These are phyloP conservation scores for Laetiporus sulphureus DNA, from an alignment of 1,284 basidiomycete species.

Conservation along the genomic window DNA sequence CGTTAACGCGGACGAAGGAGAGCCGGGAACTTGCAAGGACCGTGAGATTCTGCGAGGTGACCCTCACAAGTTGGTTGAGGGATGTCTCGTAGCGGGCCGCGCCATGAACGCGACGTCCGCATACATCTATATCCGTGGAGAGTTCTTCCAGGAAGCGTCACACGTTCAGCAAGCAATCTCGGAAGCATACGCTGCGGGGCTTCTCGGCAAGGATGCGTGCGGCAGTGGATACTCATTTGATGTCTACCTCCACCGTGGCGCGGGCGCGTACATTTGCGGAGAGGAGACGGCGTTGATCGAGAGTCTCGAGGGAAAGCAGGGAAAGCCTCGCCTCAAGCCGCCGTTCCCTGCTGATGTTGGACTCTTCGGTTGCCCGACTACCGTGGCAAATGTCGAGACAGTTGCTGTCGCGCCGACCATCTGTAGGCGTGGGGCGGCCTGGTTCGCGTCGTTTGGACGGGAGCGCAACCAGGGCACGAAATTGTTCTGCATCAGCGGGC, in stretches of 20 bases:
- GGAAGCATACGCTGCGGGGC: conserved; percentile 91
- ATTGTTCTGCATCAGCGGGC: conserved; percentile 92
- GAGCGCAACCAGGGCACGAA: conserved; percentile 96
- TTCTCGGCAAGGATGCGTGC: conserved; percentile 91
- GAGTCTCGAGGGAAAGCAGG: conserved; percentile 95
- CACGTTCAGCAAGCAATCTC: conserved; percentile 93
- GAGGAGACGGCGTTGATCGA: conserved; percentile 99
- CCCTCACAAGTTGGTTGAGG: conserved; percentile 97
- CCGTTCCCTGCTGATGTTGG: conserved; percentile 99
- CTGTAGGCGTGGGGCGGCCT: conserved; percentile 83
- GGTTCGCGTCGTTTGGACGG: conserved; percentile 92
- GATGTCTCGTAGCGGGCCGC: conserved; percentile 96
- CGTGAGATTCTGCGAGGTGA: conserved; percentile 97
- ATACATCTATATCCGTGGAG: conserved; percentile 99
- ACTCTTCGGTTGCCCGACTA: conserved; percentile 93
- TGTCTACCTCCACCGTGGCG: conserved; percentile 95
- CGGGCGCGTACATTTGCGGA: conserved; percentile 97
- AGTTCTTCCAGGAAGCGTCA: conserved; percentile 93
- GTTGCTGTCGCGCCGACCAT: conserved; percentile 97
- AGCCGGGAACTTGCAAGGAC: conserved; percentile 99
- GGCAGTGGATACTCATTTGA: conserved; percentile 92
- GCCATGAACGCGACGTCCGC: conserved; percentile 97
- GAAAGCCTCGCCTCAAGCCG: conserved; percentile 97
- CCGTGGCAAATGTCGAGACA: conserved; percentile 98
- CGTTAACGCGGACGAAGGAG: conserved; percentile 98